Conservation (phyloP, 352 stramenopile species). For the Globisporangium carolinianum region DNA sequence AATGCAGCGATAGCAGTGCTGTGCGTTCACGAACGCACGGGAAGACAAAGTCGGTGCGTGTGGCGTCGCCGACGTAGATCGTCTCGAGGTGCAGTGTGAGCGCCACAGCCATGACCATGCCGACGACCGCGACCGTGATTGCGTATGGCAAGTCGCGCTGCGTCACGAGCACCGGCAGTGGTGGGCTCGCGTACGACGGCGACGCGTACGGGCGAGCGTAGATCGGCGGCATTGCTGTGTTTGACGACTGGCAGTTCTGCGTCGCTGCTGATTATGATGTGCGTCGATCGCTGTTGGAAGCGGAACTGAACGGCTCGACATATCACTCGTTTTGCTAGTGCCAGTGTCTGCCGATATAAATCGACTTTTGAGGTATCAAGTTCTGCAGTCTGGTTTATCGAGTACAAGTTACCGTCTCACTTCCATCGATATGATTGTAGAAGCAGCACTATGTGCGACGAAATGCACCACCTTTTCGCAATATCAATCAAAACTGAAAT, state of each 20-base stretch:
- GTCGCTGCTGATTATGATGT: neutral
- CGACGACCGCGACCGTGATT: constrained; percentile 24
- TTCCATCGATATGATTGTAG: no score
- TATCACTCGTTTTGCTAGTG: no score
- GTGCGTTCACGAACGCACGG: constrained; percentile 24
- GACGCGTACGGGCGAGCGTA: constrained; percentile 8
- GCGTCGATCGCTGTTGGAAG: no score
- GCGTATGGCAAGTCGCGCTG: constrained; percentile 42
- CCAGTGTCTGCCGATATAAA: no score
- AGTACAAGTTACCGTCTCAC: no score
- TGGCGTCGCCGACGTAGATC: constrained; percentile 31
- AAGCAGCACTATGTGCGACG: no score
- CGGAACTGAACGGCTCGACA: no score
- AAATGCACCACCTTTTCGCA: no score
- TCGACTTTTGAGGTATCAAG: no score
- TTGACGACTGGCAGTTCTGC: neutral
- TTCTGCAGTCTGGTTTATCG: no score
- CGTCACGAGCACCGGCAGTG: constrained; percentile 50
- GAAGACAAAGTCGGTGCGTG: constrained; percentile 43
- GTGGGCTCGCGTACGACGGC: constrained; percentile 15
- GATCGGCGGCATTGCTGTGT: neutral
- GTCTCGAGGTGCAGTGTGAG: constrained; percentile 51
- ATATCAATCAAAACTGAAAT: no score
- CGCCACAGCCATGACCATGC: constrained; percentile 21
- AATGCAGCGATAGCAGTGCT: no score